phyloP scores from a whole-genome alignment of 495 filamentous ascomycete species.

The Trichoderma virens region DNA sequence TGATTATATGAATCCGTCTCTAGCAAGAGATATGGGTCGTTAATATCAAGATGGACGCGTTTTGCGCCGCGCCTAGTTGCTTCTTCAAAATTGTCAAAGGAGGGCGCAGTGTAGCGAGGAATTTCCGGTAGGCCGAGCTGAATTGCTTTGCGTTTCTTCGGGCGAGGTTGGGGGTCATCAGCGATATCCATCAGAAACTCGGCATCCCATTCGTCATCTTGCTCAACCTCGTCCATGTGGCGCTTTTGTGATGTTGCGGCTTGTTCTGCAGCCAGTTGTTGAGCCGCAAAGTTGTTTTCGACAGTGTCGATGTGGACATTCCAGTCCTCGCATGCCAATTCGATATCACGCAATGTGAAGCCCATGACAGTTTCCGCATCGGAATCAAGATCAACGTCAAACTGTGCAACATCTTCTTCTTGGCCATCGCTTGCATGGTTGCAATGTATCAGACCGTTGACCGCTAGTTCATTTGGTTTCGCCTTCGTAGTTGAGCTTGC shows the following conservation, averaged over 20 bases:
- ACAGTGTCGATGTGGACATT: conserved; percentile 44
- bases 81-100: conserved; percentile 47
- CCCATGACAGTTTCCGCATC: conserved; percentile 61
- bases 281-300: conserved; percentile 14
- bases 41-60: conserved; percentile 74
- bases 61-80: conserved; percentile 63
- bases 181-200: conserved; percentile 35
- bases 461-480: conserved; percentile 47
- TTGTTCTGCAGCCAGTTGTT: conserved; percentile 8
- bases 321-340: conserved; percentile 79
- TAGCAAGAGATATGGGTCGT: conserved; percentile 80
- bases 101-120: conserved; percentile 30
- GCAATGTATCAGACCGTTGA: conserved; percentile 49
- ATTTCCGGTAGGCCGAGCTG: conserved; percentile 34
- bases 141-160: conserved; percentile 30
- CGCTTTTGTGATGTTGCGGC: neutral
- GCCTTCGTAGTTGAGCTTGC: conserved; percentile 36
- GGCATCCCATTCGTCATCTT: conserved; percentile 47
- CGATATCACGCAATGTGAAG: conserved; percentile 64
- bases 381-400: conserved; percentile 43
- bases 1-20: conserved; percentile 41
- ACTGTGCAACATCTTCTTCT: conserved; percentile 48
- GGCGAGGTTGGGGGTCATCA: conserved; percentile 15
- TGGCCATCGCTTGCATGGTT: conserved; percentile 42
- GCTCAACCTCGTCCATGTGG: conserved; percentile 21